Conservation (phyloP, 2,329 filamentous ascomycete species). For the Ophiostoma sp. region DNA sequence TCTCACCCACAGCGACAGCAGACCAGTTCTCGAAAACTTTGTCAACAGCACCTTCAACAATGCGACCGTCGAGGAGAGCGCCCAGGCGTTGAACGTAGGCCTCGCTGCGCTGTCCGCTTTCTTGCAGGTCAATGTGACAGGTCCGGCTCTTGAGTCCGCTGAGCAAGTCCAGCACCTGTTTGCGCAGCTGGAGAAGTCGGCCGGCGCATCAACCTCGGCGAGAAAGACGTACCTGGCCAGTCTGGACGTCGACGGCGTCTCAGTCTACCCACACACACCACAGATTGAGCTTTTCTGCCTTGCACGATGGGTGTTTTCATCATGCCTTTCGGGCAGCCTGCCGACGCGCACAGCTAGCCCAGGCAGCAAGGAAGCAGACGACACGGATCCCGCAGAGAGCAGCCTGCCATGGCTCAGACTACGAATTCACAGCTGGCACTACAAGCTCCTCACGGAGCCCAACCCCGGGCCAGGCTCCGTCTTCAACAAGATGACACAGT, state of each 20-base stretch:
- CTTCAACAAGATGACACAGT: constrained; percentile 52
- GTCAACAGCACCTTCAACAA: constrained; percentile 13
- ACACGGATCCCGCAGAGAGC: constrained; percentile 31
- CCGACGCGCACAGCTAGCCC: not conserved
- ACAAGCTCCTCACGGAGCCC: constrained; percentile 55
- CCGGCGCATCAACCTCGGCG: constrained; percentile 36
- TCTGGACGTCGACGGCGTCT: constrained; percentile 76
- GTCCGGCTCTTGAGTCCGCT: constrained; percentile 59
- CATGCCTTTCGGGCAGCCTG: not conserved
- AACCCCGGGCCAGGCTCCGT: constrained; percentile 49
- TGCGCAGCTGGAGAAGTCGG: constrained; percentile 19
- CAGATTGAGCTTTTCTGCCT: constrained; percentile 78
- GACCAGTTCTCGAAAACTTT: constrained; percentile 18
- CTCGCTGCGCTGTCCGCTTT: constrained; percentile 71
- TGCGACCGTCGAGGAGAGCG: not conserved
- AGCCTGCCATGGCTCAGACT: constrained; percentile 58
- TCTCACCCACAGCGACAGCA: constrained; percentile 14
- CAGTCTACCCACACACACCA: constrained; percentile 78
- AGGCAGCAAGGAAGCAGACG: constrained; percentile 34
- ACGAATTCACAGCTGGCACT: constrained; percentile 66
- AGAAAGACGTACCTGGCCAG: constrained; percentile 59
- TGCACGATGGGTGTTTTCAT: constrained; percentile 42
- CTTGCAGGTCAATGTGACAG: constrained; percentile 81
- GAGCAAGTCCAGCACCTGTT: constrained; percentile 36
- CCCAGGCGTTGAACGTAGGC: constrained; percentile 43